Conservation (phyloP, 148 eudicot genomes). For the Rhododendron williamsianum region DNA sequence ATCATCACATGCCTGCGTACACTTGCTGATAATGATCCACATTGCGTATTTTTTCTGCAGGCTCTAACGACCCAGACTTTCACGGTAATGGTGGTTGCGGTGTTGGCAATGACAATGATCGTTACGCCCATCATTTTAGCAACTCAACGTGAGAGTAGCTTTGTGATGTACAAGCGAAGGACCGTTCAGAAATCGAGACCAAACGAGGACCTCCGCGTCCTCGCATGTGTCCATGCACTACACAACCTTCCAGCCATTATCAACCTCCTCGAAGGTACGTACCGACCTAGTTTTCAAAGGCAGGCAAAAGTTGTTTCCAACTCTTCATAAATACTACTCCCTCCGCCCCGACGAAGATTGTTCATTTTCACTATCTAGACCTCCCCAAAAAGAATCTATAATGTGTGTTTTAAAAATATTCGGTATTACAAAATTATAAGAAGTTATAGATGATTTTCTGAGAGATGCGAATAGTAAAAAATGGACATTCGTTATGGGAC, state of each 20-base stretch:
- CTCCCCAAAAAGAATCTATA: too few relatives aligned
- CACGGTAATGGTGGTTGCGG: slow-evolving; percentile 21
- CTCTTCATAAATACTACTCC: neutral
- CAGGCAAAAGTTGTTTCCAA: neutral
- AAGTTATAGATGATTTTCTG: too few relatives aligned
- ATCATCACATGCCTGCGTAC: neutral
- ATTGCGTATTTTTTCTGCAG: slow-evolving; percentile 16
- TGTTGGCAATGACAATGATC: slow-evolving; percentile 37
- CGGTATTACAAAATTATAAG: too few relatives aligned
- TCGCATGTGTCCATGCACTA: slow-evolving; percentile 35
- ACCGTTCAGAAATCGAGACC: slow-evolving; percentile 31
- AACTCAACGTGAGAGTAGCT: neutral
- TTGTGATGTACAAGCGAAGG: slow-evolving; percentile 29
- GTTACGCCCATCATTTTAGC: slow-evolving; percentile 37
- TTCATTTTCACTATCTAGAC: too few relatives aligned
- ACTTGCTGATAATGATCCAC: neutral
- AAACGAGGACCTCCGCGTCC: slow-evolving; percentile 35
- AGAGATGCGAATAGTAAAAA: too few relatives aligned
- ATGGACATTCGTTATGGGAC: too few relatives aligned
- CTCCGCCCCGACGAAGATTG: too few relatives aligned
- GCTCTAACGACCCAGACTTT: slow-evolving; percentile 27
- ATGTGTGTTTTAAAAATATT: too few relatives aligned
- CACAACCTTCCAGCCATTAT: slow-evolving; percentile 25
- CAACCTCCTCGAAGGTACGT: slow-evolving; percentile 27
- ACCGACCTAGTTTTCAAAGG: neutral